Evolutionary conservation across 345 rosid genomes (phyloP), one percentile per base, ranked within the genome.

Genomic region (Heritiera littoralis): DNA sequence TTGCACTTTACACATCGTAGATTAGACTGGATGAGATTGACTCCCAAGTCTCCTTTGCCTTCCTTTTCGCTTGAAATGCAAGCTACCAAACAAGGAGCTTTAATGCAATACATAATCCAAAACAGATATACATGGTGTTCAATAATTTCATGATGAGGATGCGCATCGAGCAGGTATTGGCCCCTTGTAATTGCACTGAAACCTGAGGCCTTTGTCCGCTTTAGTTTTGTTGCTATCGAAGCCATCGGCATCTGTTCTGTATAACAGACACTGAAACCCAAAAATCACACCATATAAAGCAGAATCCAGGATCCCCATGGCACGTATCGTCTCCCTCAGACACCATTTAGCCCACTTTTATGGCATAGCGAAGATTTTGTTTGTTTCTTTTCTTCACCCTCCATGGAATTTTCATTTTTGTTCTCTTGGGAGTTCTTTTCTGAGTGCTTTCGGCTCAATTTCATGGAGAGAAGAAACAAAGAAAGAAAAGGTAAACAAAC

Each of bases 371-470:
- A 76, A 77, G 32, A 23, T 23, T 84, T 82, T 84, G 81, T 84
- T 82, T 76, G 72, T 80, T 83, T 79, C 79, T 80, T 83, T 79
- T 77, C 81, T 78, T 84, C 77, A 17, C 40, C 71, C 66, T 83
- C 79, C 83, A 79, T 85, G 71, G 83, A 85, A 87, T 83, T 85
- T 80, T 83, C 89, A 86, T 74, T 84, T 86, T 86, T 83, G 86
- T 84, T 81, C 76, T 68, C 32, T 78, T 76, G 61, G 54, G 49
- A 28, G 38, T 35, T 35, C 38, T 35, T 2, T 35, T 1, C 38
- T 35, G 38, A 1, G 38, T 35, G 38, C 38, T 35, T 35, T 35
- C 38, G 38, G 38, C 38, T 35, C 3, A 35, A 35, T 35, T 35
- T 35, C 38, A 35, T 35, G 38, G 38, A 35, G 38, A 35, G 38